phyloP scores from a whole-genome alignment of 2,329 filamentous ascomycete genomes.

The Xylariaceae sp. region DNA sequence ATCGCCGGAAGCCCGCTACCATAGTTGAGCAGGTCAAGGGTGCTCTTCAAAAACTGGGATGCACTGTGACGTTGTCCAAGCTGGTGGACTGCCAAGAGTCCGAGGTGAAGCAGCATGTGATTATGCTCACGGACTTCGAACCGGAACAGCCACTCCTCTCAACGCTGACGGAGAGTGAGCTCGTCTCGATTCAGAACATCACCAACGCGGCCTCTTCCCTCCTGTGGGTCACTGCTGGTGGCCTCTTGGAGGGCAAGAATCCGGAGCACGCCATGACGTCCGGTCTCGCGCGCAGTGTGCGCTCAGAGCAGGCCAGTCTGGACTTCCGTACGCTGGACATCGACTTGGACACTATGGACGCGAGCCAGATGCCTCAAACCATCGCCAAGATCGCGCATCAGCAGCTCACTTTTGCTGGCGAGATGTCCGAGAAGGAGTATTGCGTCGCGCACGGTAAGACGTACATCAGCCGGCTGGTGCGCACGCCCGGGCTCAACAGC shows the following conservation, averaged over 20 bases:
- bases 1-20: too few relatives aligned
- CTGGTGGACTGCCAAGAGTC: conserved; percentile 4
- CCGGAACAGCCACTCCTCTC: conserved; percentile 21
- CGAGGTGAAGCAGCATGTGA: too few relatives aligned
- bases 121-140: conserved; percentile 23
- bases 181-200: conserved; percentile 18
- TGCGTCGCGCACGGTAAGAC: conserved; percentile 13
- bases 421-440: conserved; percentile 14
- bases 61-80: conserved; percentile 3
- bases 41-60: conserved; percentile 7
- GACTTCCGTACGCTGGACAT: conserved; percentile 18
- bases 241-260: conserved; percentile 14
- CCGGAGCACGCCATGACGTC: conserved; percentile 20
- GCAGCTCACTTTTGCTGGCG: conserved; percentile 8
- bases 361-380: conserved; percentile 6
- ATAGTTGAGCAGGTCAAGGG: too few relatives aligned
- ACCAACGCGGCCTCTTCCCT: conserved; percentile 15
- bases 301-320: conserved; percentile 19
- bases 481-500: conserved; percentile 12
- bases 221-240: conserved; percentile 23
- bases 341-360: conserved; percentile 10
- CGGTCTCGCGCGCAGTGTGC: conserved; percentile 17
- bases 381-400: conserved; percentile 9
- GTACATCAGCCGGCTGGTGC: conserved; percentile 19
- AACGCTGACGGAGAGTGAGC: conserved; percentile 17